Conservation (phyloP, 1,284 basidiomycete genomes). For the Moniliophthora roreri region DNA sequence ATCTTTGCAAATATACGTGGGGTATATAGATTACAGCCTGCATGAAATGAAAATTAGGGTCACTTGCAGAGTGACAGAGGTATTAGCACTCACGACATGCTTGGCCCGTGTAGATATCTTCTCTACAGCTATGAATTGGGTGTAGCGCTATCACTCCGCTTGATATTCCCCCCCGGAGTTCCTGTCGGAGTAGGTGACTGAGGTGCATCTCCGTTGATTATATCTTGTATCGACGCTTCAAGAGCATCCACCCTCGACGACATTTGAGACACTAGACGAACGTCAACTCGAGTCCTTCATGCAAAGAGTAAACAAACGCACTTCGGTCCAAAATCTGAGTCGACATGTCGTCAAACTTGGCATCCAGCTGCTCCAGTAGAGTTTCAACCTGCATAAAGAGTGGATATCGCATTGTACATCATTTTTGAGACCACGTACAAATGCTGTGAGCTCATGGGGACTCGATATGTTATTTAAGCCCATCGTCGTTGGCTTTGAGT, state of each 20-base stretch:
- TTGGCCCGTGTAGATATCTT: too few relatives aligned
- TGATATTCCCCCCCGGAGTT: too few relatives aligned
- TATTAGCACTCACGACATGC: too few relatives aligned
- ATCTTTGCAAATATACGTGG: too few relatives aligned
- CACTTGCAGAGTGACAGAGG: too few relatives aligned
- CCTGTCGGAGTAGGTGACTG: conserved; percentile 47
- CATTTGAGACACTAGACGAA: conserved; percentile 73
- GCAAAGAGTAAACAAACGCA: conserved; percentile 35
- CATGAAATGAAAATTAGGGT: too few relatives aligned
- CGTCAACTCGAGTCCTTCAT: conserved; percentile 11
- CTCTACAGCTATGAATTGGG: too few relatives aligned
- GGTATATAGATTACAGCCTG: too few relatives aligned
- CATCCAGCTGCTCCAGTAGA: conserved; percentile 72
- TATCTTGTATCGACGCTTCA: conserved; percentile 80
- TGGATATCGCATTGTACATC: neutral
- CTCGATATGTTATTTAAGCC: conserved; percentile 67
- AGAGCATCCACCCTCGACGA: conserved; percentile 79
- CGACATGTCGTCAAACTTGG: conserved; percentile 85
- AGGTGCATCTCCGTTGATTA: conserved; percentile 71
- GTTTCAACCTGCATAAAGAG: conserved; percentile 64
- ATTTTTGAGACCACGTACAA: conserved; percentile 48
- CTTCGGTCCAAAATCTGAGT: conserved; percentile 78
- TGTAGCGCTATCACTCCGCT: too few relatives aligned
- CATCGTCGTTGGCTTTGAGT: conserved; percentile 33
- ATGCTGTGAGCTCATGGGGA: conserved; percentile 81